Evolutionary conservation across 192 early-diverging fungal species (phyloP).

Genomic region (Linnemannia elongata): DNA sequence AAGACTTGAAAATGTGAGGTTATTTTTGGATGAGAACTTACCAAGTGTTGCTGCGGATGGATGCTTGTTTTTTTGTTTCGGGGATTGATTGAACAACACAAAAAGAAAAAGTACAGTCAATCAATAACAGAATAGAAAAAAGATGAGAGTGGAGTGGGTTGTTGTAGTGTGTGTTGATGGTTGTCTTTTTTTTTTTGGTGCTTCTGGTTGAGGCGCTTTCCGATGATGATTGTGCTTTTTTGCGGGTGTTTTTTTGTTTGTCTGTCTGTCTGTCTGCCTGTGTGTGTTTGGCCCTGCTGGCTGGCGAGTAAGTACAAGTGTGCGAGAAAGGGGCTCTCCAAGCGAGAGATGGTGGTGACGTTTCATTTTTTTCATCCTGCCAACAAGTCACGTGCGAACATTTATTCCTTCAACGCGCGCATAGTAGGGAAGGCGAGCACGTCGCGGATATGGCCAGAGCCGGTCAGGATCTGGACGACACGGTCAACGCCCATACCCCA

Average conservation of each 20-base stretch:
- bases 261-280: background rate
- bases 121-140: background rate
- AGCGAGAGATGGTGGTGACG: background rate
- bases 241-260: background rate
- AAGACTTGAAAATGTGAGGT: background rate
- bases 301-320: background rate
- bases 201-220: constrained; percentile 5
- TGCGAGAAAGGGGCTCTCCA: background rate
- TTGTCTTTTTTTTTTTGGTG: background rate
- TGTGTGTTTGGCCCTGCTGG: background rate
- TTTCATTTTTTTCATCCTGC: background rate
- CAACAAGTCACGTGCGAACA: background rate
- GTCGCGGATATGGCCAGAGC: constrained; percentile 79
- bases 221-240: constrained; percentile 2
- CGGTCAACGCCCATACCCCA: constrained; percentile 95
- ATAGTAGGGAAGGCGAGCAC: constrained; percentile 83
- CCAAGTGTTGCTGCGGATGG: background rate
- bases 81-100: background rate
- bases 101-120: background rate
- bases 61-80: background rate
- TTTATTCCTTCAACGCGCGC: constrained; percentile 28
- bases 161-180: background rate
- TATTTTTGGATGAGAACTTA: background rate
- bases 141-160: constrained; percentile 1
- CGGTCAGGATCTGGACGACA: constrained; percentile 78